Base-by-base conservation (phyloP, 164 flowering plant genomes). In the Cinnamomum chago region DNA sequence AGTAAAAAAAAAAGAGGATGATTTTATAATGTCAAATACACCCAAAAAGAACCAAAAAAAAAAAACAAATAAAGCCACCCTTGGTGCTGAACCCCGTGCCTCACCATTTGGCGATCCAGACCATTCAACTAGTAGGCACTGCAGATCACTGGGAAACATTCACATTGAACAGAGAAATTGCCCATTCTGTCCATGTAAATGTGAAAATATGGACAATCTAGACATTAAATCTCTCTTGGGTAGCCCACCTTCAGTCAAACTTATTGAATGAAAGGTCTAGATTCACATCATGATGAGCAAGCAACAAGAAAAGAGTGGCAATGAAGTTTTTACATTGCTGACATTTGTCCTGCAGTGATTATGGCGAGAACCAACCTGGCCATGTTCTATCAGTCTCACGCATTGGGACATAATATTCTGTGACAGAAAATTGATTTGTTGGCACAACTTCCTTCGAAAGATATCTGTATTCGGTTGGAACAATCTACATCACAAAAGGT, bases 391-490 rank as follows among this genome's bases (percentile, higher is more conserved):
- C 97, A 60, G 66, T 81, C 68, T 93, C 93, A 14, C 68, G 80
- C 80, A 91, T 94, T 4, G 97, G 89, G 6, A 88, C 88, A 75
- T 83, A 96, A 76, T 94, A 96, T 83, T 96, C 99, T 18, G 95
- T 90, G 35, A 96, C 99, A 73, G 99, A 96, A 81, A 90, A 96
- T 72, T 96, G 99, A 79, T 96, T 96, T 58, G 99, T 96, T 6
- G 98, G 90, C 73, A 96, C 67, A 75, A 92, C 95, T 52, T 92
- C 93, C 85, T 94, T 94, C 27, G 97, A 90, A 47, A 92, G 79
- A 76, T 92, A 89, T 75, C 88, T 85, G 82, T 94, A 96, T 76
- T 92, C 98, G 4, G 99, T 96, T 15, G 99, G 99, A 78, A 96
- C 97, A 83, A 92, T 81, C 97, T 92, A 79, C 84, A 86, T 30